Conservation (phyloP, 139 green algal species). For the Monoraphidium neglectum region DNA sequence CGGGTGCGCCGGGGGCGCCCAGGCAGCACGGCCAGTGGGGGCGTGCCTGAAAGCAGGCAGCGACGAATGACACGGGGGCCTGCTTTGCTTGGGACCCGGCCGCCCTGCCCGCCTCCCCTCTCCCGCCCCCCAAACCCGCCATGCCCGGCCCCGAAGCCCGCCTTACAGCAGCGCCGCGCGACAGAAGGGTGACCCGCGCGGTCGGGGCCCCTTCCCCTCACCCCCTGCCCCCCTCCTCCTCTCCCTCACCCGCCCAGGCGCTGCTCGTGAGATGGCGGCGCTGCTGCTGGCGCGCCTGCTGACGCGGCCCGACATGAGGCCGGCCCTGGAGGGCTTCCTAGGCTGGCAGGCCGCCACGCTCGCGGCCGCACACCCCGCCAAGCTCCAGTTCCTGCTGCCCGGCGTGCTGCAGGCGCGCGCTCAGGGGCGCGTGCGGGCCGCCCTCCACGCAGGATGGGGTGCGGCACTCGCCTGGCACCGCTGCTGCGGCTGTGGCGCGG, state of each 20-base stretch:
- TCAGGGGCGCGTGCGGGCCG: constrained; percentile 31
- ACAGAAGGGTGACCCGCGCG: too few species aligned
- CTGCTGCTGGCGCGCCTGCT: constrained; percentile 86
- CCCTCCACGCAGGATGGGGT: too few species aligned
- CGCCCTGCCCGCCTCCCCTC: too few species aligned
- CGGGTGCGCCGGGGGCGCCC: constrained; percentile 27
- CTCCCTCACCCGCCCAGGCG: constrained; percentile 40
- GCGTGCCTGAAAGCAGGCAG: too few species aligned
- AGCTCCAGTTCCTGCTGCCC: constrained; percentile 66
- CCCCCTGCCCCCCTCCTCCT: not conserved
- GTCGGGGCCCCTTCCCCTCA: not conserved
- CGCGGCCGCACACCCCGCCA: constrained; percentile 6
- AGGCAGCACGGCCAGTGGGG: not conserved
- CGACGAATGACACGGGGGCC: too few species aligned
- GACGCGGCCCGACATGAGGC: constrained; percentile 83
- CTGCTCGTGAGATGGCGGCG: constrained; percentile 81
- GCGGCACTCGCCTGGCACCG: too few species aligned
- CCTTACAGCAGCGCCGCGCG: too few species aligned
- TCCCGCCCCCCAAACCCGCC: too few species aligned
- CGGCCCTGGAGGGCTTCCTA: constrained; percentile 73
- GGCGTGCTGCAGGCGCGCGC: constrained; percentile 51
- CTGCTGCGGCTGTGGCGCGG: too few species aligned
- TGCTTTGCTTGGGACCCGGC: too few species aligned
- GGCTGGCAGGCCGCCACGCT: constrained; percentile 57
- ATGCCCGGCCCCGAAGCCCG: too few species aligned